A percentile compares a stretch with the other conserved stretches of the same genome.
Evolutionary conservation across 768 basidiomycete genomes (phyloP).

Genomic region (Amanita jacksonii): DNA sequence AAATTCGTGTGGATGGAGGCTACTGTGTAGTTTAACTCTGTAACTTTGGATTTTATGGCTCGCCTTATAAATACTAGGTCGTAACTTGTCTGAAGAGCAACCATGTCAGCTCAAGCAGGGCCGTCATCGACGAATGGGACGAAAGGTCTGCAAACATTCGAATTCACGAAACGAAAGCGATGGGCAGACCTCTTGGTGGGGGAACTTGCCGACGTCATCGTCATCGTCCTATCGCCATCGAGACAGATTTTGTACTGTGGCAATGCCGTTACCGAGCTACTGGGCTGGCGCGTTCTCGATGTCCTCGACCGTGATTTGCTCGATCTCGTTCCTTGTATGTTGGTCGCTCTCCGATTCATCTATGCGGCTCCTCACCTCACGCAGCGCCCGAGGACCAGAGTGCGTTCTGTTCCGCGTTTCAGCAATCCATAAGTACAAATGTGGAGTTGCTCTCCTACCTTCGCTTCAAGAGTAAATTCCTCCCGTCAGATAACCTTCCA

Average conservation of each 20-base stretch:
- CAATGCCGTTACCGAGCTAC: slow-evolving; percentile 54
- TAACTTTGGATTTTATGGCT: slow-evolving; percentile 1
- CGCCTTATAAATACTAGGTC: slow-evolving; percentile 3
- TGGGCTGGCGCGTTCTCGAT: slow-evolving; percentile 72
- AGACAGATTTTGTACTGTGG: slow-evolving; percentile 64
- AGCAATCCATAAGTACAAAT: slow-evolving; percentile 40
- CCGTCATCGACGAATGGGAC: slow-evolving; percentile 9
- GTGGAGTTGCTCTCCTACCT: slow-evolving; percentile 48
- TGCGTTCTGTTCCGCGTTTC: slow-evolving; percentile 46
- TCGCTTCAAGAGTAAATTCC: slow-evolving; percentile 44
- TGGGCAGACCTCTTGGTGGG: slow-evolving; percentile 77
- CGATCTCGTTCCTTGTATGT: slow-evolving; percentile 57
- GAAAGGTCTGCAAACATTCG: slow-evolving; percentile 37
- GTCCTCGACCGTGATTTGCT: slow-evolving; percentile 57
- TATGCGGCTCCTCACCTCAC: slow-evolving; percentile 8
- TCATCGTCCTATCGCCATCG: slow-evolving; percentile 55
- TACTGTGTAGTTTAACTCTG: slow-evolving; percentile 54
- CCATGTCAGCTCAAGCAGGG: slow-evolving; percentile 10
- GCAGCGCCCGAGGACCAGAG: slow-evolving; percentile 46
- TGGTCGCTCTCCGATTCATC: not conserved
- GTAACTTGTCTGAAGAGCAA: not conserved
- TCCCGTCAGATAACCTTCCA: slow-evolving; percentile 14
- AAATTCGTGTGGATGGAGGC: slow-evolving; percentile 82
- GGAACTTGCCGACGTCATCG: slow-evolving; percentile 66
- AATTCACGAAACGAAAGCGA: slow-evolving; percentile 80